A percentile compares a stretch with the other conserved stretches of the same genome.
These are phyloP conservation scores for Decorospora gaudefroyi DNA, from an alignment of 2,329 filamentous ascomycete genomes.

Conservation along the genomic window DNA sequence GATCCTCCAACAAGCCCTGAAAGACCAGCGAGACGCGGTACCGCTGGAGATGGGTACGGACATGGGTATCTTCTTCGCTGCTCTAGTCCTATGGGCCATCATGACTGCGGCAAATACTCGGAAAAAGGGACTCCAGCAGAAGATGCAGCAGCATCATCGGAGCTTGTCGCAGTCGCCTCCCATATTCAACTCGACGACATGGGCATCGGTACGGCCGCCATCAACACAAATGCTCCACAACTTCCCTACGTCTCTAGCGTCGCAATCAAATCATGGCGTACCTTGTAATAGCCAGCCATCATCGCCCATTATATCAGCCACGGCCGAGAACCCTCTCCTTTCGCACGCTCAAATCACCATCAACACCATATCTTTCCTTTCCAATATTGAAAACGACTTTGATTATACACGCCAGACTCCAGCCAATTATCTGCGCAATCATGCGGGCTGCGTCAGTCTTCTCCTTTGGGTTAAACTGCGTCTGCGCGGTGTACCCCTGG, in stretches of 20 bases:
- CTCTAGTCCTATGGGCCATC: slow-evolving; percentile 44
- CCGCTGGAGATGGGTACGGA: slow-evolving; percentile 37
- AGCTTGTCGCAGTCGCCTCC: slow-evolving; percentile 19
- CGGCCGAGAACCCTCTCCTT: slow-evolving; percentile 12
- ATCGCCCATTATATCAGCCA: slow-evolving; percentile 22
- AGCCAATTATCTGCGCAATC: slow-evolving; percentile 29
- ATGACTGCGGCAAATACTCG: slow-evolving; percentile 36
- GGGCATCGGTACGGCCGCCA: slow-evolving; percentile 8
- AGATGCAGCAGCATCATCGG: slow-evolving; percentile 10
- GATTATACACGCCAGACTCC: slow-evolving; percentile 22
- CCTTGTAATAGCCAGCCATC: slow-evolving; percentile 6
- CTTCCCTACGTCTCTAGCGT: background rate
- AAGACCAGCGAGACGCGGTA: slow-evolving; percentile 20
- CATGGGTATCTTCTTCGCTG: slow-evolving; percentile 44
- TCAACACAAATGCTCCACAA: slow-evolving; percentile 1
- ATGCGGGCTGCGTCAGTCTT: slow-evolving; percentile 37
- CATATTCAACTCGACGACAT: slow-evolving; percentile 9
- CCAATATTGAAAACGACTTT: slow-evolving; percentile 18
- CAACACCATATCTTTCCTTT: slow-evolving; percentile 34
- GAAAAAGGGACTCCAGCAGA: slow-evolving; percentile 16
- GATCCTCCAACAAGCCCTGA: slow-evolving; percentile 33
- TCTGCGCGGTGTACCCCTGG: slow-evolving; percentile 26
- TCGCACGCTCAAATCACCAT: slow-evolving; percentile 28
- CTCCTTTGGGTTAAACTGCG: slow-evolving; percentile 43
- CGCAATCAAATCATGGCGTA: background rate